phyloP scores from a whole-genome alignment of 2,329 filamentous ascomycete genomes.

The Botrytis hyacinthi region DNA sequence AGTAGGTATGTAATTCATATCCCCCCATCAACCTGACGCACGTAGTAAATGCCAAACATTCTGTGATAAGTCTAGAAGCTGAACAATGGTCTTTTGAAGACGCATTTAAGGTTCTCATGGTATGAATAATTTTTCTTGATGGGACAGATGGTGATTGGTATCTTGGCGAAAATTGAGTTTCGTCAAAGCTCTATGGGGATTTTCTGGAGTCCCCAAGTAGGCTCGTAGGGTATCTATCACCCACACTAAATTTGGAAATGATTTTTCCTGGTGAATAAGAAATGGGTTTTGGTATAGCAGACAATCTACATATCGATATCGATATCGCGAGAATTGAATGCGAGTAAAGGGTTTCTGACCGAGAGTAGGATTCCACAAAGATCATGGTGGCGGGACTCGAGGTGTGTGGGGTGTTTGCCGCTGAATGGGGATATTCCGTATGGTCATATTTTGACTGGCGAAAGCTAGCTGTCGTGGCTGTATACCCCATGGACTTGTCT shows the following conservation, averaged over 20 bases:
- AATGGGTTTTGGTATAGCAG: neutral
- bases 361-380: neutral
- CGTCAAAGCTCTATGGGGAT: conserved; percentile 6
- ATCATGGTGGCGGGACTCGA: neutral
- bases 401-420: neutral
- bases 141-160: neutral
- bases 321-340: neutral
- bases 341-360: neutral
- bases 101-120: neutral
- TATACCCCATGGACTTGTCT: neutral
- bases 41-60: neutral
- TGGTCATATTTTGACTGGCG: neutral
- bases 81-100: neutral
- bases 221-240: neutral
- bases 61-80: neutral
- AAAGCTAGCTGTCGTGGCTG: neutral
- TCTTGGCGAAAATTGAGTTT: conserved; percentile 2
- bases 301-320: neutral
- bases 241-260: neutral
- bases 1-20: neutral
- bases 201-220: conserved; percentile 2
- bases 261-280: neutral
- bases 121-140: neutral
- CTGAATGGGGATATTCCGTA: neutral
- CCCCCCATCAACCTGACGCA: neutral